Evolutionary conservation across 495 filamentous ascomycete genomes (phyloP).

Genomic region (Platismatia glauca): DNA sequence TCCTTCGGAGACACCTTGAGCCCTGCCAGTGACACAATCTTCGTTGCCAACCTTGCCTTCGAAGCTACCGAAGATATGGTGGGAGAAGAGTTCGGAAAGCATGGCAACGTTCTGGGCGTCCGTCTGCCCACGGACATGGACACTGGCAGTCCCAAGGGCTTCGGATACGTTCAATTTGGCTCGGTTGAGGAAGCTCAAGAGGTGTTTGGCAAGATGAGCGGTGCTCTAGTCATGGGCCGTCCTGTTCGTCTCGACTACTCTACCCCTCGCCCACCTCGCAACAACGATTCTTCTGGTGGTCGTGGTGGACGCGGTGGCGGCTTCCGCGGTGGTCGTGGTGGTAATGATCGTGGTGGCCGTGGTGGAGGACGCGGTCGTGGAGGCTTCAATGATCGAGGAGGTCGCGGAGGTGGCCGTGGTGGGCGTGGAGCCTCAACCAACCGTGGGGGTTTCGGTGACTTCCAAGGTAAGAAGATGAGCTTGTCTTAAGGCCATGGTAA

Average conservation of each 20-base stretch:
- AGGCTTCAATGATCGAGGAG: slow-evolving; percentile 37
- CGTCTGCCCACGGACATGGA: slow-evolving; percentile 87
- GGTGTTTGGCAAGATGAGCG: slow-evolving; percentile 67
- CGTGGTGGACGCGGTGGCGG: slow-evolving; percentile 39
- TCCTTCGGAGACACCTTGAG: slow-evolving; percentile 66
- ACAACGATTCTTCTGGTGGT: slow-evolving; percentile 29
- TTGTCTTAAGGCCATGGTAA: slow-evolving; percentile 46
- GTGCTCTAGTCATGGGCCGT: slow-evolving; percentile 68
- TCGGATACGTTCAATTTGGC: slow-evolving; percentile 81
- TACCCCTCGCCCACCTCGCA: slow-evolving; percentile 58
- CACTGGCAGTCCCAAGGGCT: slow-evolving; percentile 82
- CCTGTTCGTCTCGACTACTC: slow-evolving; percentile 84
- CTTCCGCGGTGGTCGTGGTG: slow-evolving; percentile 42
- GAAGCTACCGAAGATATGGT: slow-evolving; percentile 69
- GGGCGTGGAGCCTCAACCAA: slow-evolving; percentile 52
- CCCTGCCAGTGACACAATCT: slow-evolving; percentile 77
- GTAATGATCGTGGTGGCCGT: slow-evolving; percentile 45
- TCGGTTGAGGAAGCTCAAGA: slow-evolving; percentile 77
- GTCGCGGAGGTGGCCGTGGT: slow-evolving; percentile 44
- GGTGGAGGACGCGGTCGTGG: slow-evolving; percentile 41
- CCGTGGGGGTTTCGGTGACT: slow-evolving; percentile 71
- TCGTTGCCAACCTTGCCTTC: slow-evolving; percentile 88
- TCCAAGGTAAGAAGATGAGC: slow-evolving; percentile 84
- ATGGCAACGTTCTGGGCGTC: slow-evolving; percentile 63
- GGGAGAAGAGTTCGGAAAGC: slow-evolving; percentile 62